Evolutionary conservation across 345 rosid genomes (phyloP), one percentile per base, ranked within the genome.

Genomic region (Capsella bursapastoris): DNA sequence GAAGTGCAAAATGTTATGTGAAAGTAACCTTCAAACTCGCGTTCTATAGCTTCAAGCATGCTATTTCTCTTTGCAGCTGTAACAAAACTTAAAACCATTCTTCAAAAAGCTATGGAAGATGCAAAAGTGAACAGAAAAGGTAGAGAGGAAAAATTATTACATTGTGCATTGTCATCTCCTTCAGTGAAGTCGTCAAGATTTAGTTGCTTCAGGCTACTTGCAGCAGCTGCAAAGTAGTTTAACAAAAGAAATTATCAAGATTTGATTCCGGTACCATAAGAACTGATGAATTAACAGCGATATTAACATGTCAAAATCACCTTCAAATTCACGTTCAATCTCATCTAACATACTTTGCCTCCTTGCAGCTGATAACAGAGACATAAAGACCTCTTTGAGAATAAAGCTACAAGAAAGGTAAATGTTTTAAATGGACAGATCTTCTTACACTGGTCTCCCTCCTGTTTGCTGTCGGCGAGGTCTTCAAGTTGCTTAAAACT

Each of bases 251-350:
- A 64, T 57, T 2, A 25, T 49, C 68, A 71, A 71, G 18, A 40
- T 57, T 57, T 41, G 25, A 27, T 64, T 44, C 1, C 0, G 4
- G 28, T 63, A 65, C 59, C 28, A 43, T 13, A 50, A 6, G 12
- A 57, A 52, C 34, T 40, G 3, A 40, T 40, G 40, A n/a, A 63
- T 32, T 13, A 43, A 25, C 7, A 31, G 5, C 0, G 8, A 61
- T n/a, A 31, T 0, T 5, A 28, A n/a, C 28, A 8, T 44, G 34
- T 52, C 7, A 2, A 45, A 43, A 45, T 4, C 51, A 78, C 81
- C 81, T 78, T 72, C 81, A 15, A 71, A 78, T 52, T 78, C 81
- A 57, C 77, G 81, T 32, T 78, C 81, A 49, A 78, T 72, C 51
- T 78, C 77, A 50, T 78, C 81, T 45, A 78, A 59, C 81, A 78